phyloP scores from a whole-genome alignment of 345 rosid genomes.

The Salix koriyanagi region DNA sequence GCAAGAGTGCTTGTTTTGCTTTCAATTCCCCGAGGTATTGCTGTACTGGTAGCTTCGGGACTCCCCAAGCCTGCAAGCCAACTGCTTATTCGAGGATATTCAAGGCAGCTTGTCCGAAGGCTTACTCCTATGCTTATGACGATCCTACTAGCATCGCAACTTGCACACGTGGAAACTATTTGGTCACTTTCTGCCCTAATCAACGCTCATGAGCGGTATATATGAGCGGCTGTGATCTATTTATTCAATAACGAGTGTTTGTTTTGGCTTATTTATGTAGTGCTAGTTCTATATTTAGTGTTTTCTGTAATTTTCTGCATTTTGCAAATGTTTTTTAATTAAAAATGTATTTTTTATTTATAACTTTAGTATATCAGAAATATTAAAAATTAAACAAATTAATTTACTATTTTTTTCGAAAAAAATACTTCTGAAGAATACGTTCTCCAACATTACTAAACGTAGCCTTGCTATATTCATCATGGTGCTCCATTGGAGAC shows the following conservation, averaged over 20 bases:
- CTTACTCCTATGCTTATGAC: slow-evolving; percentile 88
- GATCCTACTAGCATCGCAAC: slow-evolving; percentile 91
- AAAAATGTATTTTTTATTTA: no score
- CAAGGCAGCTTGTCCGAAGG: slow-evolving; percentile 89
- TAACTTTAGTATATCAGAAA: no score
- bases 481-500: neutral
- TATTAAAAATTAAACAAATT: no score
- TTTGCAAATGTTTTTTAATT: no score
- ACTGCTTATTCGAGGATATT: slow-evolving; percentile 85
- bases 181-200: slow-evolving; percentile 80
- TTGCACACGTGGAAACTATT: slow-evolving; percentile 63
- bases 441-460: no score
- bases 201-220: neutral
- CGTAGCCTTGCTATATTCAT: no score
- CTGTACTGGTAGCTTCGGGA: slow-evolving; percentile 80
- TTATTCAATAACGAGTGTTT: neutral
- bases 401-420: no score
- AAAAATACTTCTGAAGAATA: no score
- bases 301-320: no score
- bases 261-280: neutral
- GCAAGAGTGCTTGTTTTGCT: slow-evolving; percentile 88
- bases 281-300: neutral
- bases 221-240: neutral
- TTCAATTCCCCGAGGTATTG: slow-evolving; percentile 88
- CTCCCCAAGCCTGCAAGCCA: slow-evolving; percentile 75